Conservation (phyloP, 768 basidiomycete genomes). For the Dioszegia aurantiaca region DNA sequence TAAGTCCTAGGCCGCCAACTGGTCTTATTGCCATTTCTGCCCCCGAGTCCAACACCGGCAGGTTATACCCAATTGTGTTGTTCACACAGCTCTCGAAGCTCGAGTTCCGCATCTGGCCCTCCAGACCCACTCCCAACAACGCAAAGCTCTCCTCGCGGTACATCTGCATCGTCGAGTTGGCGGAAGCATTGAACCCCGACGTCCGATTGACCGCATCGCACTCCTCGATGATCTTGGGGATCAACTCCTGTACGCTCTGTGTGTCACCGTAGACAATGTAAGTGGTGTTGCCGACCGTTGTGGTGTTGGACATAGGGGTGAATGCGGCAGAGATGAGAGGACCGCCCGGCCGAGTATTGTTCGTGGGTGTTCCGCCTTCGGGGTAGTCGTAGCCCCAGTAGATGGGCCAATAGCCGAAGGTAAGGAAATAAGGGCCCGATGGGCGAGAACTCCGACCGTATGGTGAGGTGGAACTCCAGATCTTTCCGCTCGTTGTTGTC, state of each 20-base stretch:
- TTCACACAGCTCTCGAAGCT: constrained; percentile 3
- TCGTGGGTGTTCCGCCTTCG: background rate
- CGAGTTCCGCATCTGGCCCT: background rate
- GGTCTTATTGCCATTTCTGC: background rate
- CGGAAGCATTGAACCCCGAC: background rate
- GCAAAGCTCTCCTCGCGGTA: constrained; percentile 13
- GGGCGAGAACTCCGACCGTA: too few species aligned
- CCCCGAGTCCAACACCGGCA: background rate
- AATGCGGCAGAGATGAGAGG: constrained; percentile 5
- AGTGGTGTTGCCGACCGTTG: background rate
- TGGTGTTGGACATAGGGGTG: background rate
- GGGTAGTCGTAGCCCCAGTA: constrained; percentile 1
- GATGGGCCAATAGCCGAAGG: constrained; percentile 12
- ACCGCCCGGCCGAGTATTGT: constrained; percentile 8
- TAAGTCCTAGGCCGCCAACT: background rate
- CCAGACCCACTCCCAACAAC: background rate
- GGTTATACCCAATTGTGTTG: background rate
- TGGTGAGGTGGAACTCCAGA: too few species aligned
- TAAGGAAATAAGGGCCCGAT: background rate
- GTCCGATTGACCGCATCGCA: constrained; percentile 1
- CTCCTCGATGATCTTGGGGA: background rate
- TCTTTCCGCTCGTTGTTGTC: too few species aligned
- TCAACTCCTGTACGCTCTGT: constrained; percentile 5
- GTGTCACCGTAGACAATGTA: constrained; percentile 10
- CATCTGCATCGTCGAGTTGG: constrained; percentile 2